Base-by-base conservation (phyloP, 352 stramenopile genomes). In the Pythium phragmitis region DNA sequence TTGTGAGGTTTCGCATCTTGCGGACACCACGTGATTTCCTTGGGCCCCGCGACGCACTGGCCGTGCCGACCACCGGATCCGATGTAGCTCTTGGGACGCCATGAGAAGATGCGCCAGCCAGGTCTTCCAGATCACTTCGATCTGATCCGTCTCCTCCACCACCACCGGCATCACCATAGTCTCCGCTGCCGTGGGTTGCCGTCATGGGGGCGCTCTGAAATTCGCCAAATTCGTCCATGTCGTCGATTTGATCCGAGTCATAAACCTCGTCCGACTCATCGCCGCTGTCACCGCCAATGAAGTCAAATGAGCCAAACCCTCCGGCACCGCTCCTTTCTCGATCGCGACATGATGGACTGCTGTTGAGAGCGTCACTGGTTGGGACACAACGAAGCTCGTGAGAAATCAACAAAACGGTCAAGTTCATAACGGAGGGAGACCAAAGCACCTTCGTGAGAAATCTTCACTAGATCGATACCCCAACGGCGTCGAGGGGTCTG, bases 1-100 rank as follows among this genome's bases (percentile, higher is more conserved):
- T 90, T 7, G 82, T 85, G 64, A 94, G 82, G 47, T 92, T 69
- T 2, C 84, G 77, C 80, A 92, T 90, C 39, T 89, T 91, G 42
- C 89, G 81, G 8, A 91, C 80, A 17, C 78, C 77, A 8, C 78
- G 72, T 43, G 30, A 65, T 26, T 57, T 58, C 26, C 56, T 41
- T 16, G 39, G 30, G 7, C 54, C 36, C 19, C 54, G 19, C 46
- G 26, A 41, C 7, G 23, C 34, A 33, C 37, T 19, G 30, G 53
- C 17, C 7, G 41, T 9, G 12, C 37, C 33, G 3, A 48, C 36
- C 26, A 60, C 37, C 23, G 57, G 55, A 33, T 69, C 49, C 5
- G 56, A 60, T 7, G 33, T 45, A 14, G 55, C 34, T 34, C 48
- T 50, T 7, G 57, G 49, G 1, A 52, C 21, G 1, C 37, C 46